Base-by-base conservation (phyloP, 2,329 filamentous ascomycete species). In the Paraconiothyrium sp. region DNA sequence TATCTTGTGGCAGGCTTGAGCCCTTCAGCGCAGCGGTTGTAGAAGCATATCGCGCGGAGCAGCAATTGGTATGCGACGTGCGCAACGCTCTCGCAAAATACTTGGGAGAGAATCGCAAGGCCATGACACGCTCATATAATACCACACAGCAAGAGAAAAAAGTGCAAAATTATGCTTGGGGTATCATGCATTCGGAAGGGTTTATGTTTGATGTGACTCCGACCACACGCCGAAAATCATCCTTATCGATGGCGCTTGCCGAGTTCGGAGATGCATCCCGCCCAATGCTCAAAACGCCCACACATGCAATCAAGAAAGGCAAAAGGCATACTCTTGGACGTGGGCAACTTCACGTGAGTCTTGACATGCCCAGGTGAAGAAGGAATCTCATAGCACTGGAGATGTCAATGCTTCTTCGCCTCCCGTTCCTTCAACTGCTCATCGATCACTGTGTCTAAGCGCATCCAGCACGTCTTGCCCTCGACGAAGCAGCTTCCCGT, bases 401-500 rank as follows among this genome's bases (percentile, higher is more conserved):
- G 7, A 4, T 3, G 34, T 70, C 54, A 78, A 60, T 75, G 76
- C 66, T 71, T 76, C 66, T 77, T 78, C 8, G 72, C 68, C 14
- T 74, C 75, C 51, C 76, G 76, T 58, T 73, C 74, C 51, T 44
- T 69, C 62, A 55, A 67, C 63, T 71, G 72, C 58, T 70, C 62
- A 30, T 66, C 66, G n/a, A 78, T 67, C 5, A 72, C 32, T 2
- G 49, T 63, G 62, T 76, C 60, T 27, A 76, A 34, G 61, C 85
- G 81, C 71, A 74, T 68, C 64, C 82, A 83, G 4, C 81, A 74
- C 27, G 82, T 82, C 48, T 81, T 69, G 0, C 87, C 87, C 67
- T 88, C 86, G 11, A 88, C 75, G 49, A 86, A 81, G 57, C 77
- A 81, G 49, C 80, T 83, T 2, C 73, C 72, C n/a, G 83, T 70